Percentiles rank a stretch among this genome's conserved stretches.
Conservation (phyloP, 75 land plant genomes). For the Selaginella tamariscina region DNA sequence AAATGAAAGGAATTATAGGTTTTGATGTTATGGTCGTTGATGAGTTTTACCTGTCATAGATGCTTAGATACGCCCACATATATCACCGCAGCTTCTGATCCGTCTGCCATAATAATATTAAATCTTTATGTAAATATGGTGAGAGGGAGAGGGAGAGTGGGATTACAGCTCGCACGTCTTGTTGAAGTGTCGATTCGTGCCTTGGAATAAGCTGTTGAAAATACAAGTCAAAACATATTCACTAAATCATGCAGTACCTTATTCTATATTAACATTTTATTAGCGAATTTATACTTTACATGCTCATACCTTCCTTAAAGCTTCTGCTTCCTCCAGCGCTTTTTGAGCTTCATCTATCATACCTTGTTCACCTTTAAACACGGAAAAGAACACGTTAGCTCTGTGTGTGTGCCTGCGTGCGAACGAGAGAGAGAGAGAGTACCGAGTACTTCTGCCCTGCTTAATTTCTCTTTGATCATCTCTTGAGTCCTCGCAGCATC, state of each 20-base stretch:
- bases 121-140: too few relatives aligned
- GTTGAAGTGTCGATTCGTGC: slow-evolving; percentile 56
- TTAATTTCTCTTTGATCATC: slow-evolving; percentile 93
- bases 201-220: slow-evolving; percentile 70
- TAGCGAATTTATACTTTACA: too few relatives aligned
- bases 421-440: too few relatives aligned
- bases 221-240: too few relatives aligned
- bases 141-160: too few relatives aligned
- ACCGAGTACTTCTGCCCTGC: slow-evolving; percentile 94
- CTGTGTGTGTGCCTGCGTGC: too few relatives aligned
- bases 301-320: slow-evolving; percentile 77
- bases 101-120: slow-evolving; percentile 71
- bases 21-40: too few relatives aligned
- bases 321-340: slow-evolving; percentile 95
- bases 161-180: slow-evolving; percentile 94
- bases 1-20: too few relatives aligned
- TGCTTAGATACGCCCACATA: slow-evolving; percentile 99
- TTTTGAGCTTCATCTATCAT: slow-evolving; percentile 95
- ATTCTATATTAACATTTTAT: too few relatives aligned
- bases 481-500: slow-evolving; percentile 97
- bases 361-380: slow-evolving; percentile 85
- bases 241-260: too few relatives aligned
- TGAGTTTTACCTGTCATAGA: slow-evolving; percentile 99
- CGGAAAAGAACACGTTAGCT: too few relatives aligned
- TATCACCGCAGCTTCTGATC: slow-evolving; percentile 99